Evolutionary conservation across 139 green algal genomes (phyloP), one percentile per base, ranked within the genome.

Genomic region (Asterochloris sp.): DNA sequence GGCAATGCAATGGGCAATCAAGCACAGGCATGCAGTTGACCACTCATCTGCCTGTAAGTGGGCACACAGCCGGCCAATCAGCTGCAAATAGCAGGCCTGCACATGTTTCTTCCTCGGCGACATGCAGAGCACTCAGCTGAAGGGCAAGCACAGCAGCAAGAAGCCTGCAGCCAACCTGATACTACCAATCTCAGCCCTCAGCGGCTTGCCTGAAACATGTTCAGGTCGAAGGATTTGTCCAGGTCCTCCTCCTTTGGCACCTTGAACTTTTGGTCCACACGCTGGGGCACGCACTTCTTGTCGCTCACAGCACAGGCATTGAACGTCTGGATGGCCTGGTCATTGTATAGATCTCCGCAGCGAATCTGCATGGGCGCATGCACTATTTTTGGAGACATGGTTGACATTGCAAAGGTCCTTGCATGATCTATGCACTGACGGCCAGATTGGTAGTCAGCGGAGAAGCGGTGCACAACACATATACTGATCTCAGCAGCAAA

Each of bases 271-370:
- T 73, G 86, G 76, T 96, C 92, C 47, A 90, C 78, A 27, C 89
- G 89, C 87, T 97, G 92, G 14, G 94, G 92, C 28, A 98, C 94
- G 84, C 94, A 98, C 86, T 93, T 93, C 85, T 96, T 90, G 28
- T 97, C 87, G 75, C 88, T 93, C 26, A 98, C 88, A 12, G 94
- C 94, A 83, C 94, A 98, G 12, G 91, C 89, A 83, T 94, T 96
- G 90, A 98, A 98, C 13, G 88, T 81, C 29, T 92, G 84, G 6
- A 97, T 86, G 0, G 93, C 93, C 21, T 87, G 82, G 83, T 96
- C 91, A 24, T 88, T 82, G 85, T 97, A 97, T 29, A 90, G 74
- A 88, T 98, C 94, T 64, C 92, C 94, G 76, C 91, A 98, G 80
- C 88, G 84, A 71, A 98, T 95, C 90, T 98, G 91, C 60, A 74